A percentile compares a stretch with the other conserved stretches of the same genome.
phyloP scores from a whole-genome alignment of 2,329 filamentous ascomycete genomes.

The Venturia asperata region DNA sequence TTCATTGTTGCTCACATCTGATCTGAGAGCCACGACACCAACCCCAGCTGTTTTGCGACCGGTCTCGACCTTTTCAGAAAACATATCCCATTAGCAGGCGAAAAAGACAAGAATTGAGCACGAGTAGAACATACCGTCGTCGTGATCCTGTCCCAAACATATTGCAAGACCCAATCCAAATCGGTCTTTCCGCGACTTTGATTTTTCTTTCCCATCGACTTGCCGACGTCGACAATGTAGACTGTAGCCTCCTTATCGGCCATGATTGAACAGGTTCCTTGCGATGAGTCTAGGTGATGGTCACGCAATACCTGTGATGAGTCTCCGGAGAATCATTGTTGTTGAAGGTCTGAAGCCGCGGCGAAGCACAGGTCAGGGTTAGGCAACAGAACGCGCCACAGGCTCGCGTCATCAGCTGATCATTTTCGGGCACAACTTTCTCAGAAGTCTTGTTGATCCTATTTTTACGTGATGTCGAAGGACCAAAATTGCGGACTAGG shows the following conservation, averaged over 20 bases:
- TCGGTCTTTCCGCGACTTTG: slow-evolving; percentile 69
- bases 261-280: slow-evolving; percentile 49
- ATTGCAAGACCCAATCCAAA: slow-evolving; percentile 82
- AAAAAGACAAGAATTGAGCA: neutral
- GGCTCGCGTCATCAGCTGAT: neutral
- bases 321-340: neutral
- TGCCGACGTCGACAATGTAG: slow-evolving; percentile 83
- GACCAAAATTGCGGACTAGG: too few relatives aligned
- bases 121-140: slow-evolving; percentile 53
- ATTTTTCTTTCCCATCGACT: slow-evolving; percentile 69
- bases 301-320: neutral
- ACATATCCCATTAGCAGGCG: neutral
- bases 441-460: too few relatives aligned
- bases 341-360: neutral
- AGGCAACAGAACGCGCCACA: slow-evolving; percentile 1
- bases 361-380: neutral
- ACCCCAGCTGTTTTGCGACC: slow-evolving; percentile 66
- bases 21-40: slow-evolving; percentile 77
- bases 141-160: slow-evolving; percentile 90
- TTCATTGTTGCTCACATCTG: slow-evolving; percentile 62
- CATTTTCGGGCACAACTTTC: neutral
- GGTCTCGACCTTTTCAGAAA: slow-evolving; percentile 44
- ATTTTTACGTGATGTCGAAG: too few relatives aligned
- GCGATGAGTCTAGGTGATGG: neutral
- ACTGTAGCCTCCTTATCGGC: slow-evolving; percentile 88